phyloP scores from a whole-genome alignment of 164 flowering plant genomes.

The Echeveria elegans region DNA sequence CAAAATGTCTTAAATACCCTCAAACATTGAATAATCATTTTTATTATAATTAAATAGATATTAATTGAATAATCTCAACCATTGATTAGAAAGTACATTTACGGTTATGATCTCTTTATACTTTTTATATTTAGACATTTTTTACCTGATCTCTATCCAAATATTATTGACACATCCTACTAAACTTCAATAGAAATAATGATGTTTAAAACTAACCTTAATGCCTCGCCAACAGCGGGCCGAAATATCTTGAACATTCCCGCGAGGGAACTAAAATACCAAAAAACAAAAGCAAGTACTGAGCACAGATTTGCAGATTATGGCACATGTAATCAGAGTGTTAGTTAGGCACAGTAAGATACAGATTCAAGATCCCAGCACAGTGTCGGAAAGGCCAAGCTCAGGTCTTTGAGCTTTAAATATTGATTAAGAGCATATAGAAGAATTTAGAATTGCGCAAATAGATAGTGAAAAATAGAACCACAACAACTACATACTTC shows the following conservation, averaged over 20 bases:
- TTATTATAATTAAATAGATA: too few species aligned
- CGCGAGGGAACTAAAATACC: conserved; percentile 46
- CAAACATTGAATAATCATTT: too few species aligned
- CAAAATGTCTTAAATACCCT: too few species aligned
- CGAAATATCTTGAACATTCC: conserved; percentile 75
- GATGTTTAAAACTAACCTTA: conserved; percentile 41
- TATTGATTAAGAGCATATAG: neutral
- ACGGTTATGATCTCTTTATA: too few species aligned
- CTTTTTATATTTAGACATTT: too few species aligned
- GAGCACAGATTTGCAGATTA: neutral
- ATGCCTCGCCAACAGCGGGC: conserved; percentile 86
- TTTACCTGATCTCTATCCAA: too few species aligned
- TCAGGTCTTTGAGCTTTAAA: neutral
- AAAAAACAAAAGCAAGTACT: conserved; percentile 8
- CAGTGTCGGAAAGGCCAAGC: neutral
- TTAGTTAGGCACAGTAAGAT: too few species aligned
- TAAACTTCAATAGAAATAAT: neutral
- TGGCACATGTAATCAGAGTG: neutral
- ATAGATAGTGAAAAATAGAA: too few species aligned
- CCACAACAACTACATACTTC: neutral
- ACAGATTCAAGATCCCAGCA: neutral
- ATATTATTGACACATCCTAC: neutral
- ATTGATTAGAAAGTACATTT: too few species aligned
- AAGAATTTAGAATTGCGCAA: neutral
- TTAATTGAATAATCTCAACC: too few species aligned